Evolutionary conservation across 176 grass and related monocot species (phyloP).

Genomic region (Guadua angustifolia): DNA sequence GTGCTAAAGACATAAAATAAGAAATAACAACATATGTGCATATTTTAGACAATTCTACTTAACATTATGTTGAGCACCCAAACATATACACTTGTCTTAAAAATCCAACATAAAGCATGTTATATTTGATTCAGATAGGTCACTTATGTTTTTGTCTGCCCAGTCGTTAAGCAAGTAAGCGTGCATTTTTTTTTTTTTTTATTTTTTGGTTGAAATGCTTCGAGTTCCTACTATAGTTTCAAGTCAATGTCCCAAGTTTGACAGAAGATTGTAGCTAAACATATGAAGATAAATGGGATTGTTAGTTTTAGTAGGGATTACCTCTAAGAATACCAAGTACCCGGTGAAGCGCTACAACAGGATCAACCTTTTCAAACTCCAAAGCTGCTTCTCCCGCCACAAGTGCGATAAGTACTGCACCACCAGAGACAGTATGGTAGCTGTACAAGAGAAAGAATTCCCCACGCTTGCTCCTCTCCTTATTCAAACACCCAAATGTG

Average conservation of each 20-base stretch:
- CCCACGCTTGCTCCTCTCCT: conserved; percentile 77
- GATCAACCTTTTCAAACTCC: conserved; percentile 83
- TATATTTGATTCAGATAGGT: background rate
- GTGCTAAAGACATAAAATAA: background rate
- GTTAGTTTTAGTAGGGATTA: conserved; percentile 35
- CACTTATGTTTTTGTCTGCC: background rate
- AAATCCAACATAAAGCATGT: background rate
- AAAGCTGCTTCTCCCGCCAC: conserved; percentile 87
- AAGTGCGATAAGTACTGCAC: conserved; percentile 73
- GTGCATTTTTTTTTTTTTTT: background rate
- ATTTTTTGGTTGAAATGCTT: background rate
- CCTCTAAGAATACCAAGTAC: conserved; percentile 86
- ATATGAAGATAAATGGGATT: conserved; percentile 1
- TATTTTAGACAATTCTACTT: conserved; percentile 9
- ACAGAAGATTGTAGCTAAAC: background rate
- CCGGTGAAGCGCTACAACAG: conserved; percentile 68
- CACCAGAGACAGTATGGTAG: conserved; percentile 94
- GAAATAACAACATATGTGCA: background rate
- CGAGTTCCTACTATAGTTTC: background rate
- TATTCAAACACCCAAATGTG: conserved; percentile 89
- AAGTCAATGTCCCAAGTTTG: conserved; percentile 10
- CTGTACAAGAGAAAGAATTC: conserved; percentile 95
- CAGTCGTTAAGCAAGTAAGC: background rate
- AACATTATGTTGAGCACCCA: background rate
- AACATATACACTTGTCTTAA: background rate